Percentiles rank a stretch among this genome's conserved stretches.
phyloP scores from a whole-genome alignment of 495 filamentous ascomycete species.

The Bacidia gigantensis region DNA sequence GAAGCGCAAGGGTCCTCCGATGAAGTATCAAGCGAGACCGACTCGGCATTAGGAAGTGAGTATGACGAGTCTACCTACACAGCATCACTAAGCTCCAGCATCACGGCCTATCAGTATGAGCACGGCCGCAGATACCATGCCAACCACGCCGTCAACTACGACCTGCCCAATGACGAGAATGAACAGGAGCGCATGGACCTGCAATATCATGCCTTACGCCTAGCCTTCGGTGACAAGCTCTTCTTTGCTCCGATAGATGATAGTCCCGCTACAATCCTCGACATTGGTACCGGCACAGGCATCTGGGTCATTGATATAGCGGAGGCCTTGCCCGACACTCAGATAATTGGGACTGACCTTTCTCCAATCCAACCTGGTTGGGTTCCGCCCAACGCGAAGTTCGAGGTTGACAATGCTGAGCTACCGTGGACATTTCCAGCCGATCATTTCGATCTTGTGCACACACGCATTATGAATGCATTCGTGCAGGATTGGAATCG shows the following conservation, averaged over 20 bases:
- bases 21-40: background rate
- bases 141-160: slow-evolving; percentile 8
- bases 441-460: slow-evolving; percentile 37
- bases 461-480: slow-evolving; percentile 32
- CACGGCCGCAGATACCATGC: slow-evolving; percentile 14
- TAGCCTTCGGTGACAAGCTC: slow-evolving; percentile 40
- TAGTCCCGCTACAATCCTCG: slow-evolving; percentile 34
- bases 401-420: slow-evolving; percentile 48
- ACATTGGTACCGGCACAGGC: slow-evolving; percentile 52
- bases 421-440: slow-evolving; percentile 28
- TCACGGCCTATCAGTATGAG: slow-evolving; percentile 9
- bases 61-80: slow-evolving; percentile 13
- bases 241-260: slow-evolving; percentile 36
- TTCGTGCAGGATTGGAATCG: slow-evolving; percentile 36
- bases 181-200: slow-evolving; percentile 64
- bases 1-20: background rate
- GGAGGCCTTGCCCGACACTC: slow-evolving; percentile 20
- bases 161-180: slow-evolving; percentile 18
- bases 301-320: slow-evolving; percentile 49
- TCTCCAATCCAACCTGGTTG: slow-evolving; percentile 32
- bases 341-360: slow-evolving; percentile 33
- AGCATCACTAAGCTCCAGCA: slow-evolving; percentile 15
- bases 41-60: background rate
- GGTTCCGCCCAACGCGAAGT: slow-evolving; percentile 45
- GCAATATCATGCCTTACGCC: slow-evolving; percentile 44